Conservation (phyloP, 1,139 yeast genomes). For the Wickerhamomyces sp. region DNA sequence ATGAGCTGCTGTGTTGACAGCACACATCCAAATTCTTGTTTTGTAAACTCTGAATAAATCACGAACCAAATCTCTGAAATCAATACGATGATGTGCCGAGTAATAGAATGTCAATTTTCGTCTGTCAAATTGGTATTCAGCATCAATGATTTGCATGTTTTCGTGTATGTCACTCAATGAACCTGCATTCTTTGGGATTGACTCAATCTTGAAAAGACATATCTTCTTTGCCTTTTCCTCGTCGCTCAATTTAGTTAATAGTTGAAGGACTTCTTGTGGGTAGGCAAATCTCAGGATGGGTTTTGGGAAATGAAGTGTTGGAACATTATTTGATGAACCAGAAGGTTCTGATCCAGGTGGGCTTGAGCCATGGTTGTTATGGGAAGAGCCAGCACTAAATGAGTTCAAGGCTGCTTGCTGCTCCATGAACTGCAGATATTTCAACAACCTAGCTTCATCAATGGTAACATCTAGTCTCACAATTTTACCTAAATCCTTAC, state of each 20-base stretch:
- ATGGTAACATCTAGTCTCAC: constrained; percentile 61
- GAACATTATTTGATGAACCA: constrained; percentile 22
- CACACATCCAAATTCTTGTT: constrained; percentile 97
- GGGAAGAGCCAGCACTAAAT: constrained; percentile 22
- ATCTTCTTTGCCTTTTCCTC: constrained; percentile 45
- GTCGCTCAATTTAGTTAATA: constrained; percentile 31
- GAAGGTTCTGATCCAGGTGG: constrained; percentile 12
- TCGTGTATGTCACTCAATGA: constrained; percentile 15
- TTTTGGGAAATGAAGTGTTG: constrained; percentile 47
- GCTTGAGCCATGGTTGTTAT: constrained; percentile 8
- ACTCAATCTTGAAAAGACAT: constrained; percentile 30
- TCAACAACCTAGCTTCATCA: constrained; percentile 79
- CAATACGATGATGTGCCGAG: constrained; percentile 69
- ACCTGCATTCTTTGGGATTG: constrained; percentile 19
- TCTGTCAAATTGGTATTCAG: constrained; percentile 95
- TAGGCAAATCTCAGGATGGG: constrained; percentile 57
- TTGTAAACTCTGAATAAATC: constrained; percentile 91
- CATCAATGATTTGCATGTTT: constrained; percentile 55
- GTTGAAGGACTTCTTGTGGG: constrained; percentile 32
- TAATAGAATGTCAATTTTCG: constrained; percentile 91
- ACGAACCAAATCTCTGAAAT: constrained; percentile 87
- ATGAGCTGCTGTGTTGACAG: constrained; percentile 39
- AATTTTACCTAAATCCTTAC: constrained; percentile 83
- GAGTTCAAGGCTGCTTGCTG: constrained; percentile 43
- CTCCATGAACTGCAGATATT: constrained; percentile 50